A percentile compares a stretch with the other conserved stretches of the same genome.
phyloP scores from a whole-genome alignment of 2,329 filamentous ascomycete species.

The Gyromitra esculenta region DNA sequence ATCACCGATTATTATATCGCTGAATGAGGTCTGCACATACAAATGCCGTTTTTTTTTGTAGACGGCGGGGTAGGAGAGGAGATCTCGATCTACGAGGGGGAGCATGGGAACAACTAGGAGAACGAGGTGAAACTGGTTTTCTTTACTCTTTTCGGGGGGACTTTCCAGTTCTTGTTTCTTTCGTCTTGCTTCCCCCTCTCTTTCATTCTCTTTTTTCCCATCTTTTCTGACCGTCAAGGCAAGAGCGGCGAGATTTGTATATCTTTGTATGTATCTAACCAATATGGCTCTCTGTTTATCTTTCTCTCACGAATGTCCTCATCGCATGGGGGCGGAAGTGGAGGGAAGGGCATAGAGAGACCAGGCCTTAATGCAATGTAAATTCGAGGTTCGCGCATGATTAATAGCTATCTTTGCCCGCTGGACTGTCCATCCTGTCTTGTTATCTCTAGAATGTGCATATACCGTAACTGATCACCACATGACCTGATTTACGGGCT shows the following conservation, averaged over 20 bases:
- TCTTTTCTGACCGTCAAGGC: constrained; percentile 42
- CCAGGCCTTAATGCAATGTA: constrained; percentile 43
- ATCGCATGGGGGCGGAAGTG: constrained; percentile 46
- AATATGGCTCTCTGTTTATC: constrained; percentile 42
- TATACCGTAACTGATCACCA: constrained; percentile 33
- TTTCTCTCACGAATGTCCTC: constrained; percentile 39
- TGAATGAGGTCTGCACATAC: constrained; percentile 30
- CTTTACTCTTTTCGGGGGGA: constrained; percentile 42
- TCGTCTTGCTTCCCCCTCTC: constrained; percentile 36
- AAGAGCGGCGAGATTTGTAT: constrained; percentile 44
- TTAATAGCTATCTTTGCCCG: constrained; percentile 40
- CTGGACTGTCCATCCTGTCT: not conserved
- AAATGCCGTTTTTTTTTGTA: constrained; percentile 10
- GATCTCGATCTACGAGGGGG: constrained; percentile 7
- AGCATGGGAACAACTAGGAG: constrained; percentile 11
- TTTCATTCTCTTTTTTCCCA: constrained; percentile 40
- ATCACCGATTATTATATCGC: constrained; percentile 21
- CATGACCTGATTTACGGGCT: constrained; percentile 44
- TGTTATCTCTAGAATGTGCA: constrained; percentile 39
- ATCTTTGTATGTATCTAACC: constrained; percentile 47
- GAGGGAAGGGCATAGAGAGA: constrained; percentile 30
- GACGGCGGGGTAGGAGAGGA: constrained; percentile 16
- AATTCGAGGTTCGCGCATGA: constrained; percentile 47
- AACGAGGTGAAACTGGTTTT: constrained; percentile 34
- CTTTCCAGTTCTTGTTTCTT: constrained; percentile 46